Percentiles rank a stretch among this genome's conserved stretches.
Evolutionary conservation across 768 basidiomycete genomes (phyloP).

Genomic region (Lanmaoa pseudosensibilis): DNA sequence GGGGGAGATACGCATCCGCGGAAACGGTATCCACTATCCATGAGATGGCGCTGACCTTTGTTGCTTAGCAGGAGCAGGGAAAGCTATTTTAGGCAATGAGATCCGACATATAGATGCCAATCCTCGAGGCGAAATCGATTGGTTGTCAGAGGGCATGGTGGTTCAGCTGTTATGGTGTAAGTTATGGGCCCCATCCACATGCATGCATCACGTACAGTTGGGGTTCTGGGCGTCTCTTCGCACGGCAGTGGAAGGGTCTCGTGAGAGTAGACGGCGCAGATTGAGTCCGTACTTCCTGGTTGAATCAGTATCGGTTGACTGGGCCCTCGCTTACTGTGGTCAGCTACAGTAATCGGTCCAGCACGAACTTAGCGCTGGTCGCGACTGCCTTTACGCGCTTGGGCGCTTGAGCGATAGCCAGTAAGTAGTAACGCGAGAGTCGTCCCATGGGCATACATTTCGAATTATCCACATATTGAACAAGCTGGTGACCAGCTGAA

Average conservation of each 20-base stretch:
- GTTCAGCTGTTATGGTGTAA: background rate
- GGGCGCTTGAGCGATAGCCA: slow-evolving; percentile 1
- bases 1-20: slow-evolving; percentile 11
- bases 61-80: background rate
- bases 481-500: background rate
- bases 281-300: background rate
- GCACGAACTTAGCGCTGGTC: background rate
- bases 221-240: slow-evolving; percentile 4
- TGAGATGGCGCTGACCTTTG: background rate
- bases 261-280: slow-evolving; percentile 5
- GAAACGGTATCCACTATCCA: background rate
- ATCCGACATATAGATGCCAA: background rate
- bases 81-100: background rate
- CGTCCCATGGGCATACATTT: background rate
- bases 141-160: background rate
- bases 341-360: background rate
- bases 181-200: background rate
- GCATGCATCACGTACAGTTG: slow-evolving; percentile 17
- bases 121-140: background rate
- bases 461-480: background rate
- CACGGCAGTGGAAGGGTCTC: slow-evolving; percentile 1
- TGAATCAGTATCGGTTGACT: background rate
- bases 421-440: background rate
- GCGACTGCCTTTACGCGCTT: background rate
- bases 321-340: slow-evolving; percentile 1